Evolutionary conservation across 768 basidiomycete species (phyloP), one percentile per base, ranked within the genome.

Genomic region (Coprinellus micaceus): DNA sequence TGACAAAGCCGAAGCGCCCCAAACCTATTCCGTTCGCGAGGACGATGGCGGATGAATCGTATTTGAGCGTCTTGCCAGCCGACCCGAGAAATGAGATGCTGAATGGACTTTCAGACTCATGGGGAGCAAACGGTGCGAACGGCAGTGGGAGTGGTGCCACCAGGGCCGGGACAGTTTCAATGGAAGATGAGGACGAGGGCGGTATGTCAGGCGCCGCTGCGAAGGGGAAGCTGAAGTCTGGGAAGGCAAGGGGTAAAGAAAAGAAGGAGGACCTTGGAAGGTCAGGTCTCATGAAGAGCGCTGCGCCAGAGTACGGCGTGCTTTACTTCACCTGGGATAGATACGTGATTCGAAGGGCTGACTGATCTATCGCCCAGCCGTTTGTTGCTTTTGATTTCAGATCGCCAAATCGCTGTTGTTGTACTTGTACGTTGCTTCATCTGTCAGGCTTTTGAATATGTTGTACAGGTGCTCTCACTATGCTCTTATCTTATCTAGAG

Each of bases 21-120:
- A 82, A 81, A 61, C 73, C 76, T 7, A 73, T 79, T 0, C 83
- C 86, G 15, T 88, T 87, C 66, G 60, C 74, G 4, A 75, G 73
- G 22, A 81, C 77, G 3, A 69, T 70, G 52, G 71, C 72, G 25
- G 86, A 88, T 63, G 77, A 78, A 37, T 67, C 77, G 21, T 79
- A 75, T 62, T 69, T 88, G 50, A 85, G 80, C 66, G 74, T 88
- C 15, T 66, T 77, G 24, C 58, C 76, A 4, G 66, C 82, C 3
- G 81, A 60, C 52, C 48, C 53, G 29, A 25, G 54, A 15, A 54
- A 54, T 29, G 26, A 19, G 24, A 48, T n/a, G 50, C 22, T 19
- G 39, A 37, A 26, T 36, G n/a, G n/a, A n/a, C n/a, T n/a, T n/a
- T n/a, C n/a, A n/a, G n/a, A n/a, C n/a, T n/a, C n/a, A n/a, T n/a